Percentiles rank a stretch among this genome's conserved stretches.
These are phyloP conservation scores for Dictyostelium intermedium DNA, from an alignment of 78 protist species.

Conservation along the genomic window DNA sequence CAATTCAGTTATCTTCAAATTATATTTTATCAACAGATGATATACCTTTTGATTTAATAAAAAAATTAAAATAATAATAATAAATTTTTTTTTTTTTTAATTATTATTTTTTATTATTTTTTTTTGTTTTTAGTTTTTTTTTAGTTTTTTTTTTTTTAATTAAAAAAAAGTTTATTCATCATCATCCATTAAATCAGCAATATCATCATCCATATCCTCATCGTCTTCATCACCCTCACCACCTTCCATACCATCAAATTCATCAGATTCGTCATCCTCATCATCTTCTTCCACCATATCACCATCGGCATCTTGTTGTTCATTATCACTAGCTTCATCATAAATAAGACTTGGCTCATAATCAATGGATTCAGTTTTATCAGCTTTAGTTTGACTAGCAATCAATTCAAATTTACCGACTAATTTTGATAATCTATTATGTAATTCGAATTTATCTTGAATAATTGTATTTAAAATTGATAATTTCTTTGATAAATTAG, in stretches of 20 bases:
- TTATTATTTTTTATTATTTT: background rate
- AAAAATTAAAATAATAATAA: background rate
- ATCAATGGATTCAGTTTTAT: background rate
- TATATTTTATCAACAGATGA: background rate
- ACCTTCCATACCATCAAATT: constrained; percentile 15
- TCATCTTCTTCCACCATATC: constrained; percentile 30
- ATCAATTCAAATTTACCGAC: constrained; percentile 59
- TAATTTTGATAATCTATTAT: constrained; percentile 29
- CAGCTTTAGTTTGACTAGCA: background rate
- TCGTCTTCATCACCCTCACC: constrained; percentile 34
- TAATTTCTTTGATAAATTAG: constrained; percentile 1
- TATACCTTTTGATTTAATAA: background rate
- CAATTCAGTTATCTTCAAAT: background rate
- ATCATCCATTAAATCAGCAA: constrained; percentile 14
- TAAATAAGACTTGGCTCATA: constrained; percentile 42
- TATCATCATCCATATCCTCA: constrained; percentile 17
- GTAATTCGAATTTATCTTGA: constrained; percentile 56
- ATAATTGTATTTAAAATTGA: constrained; percentile 35
- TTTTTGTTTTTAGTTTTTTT: background rate
- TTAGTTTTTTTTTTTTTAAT: background rate
- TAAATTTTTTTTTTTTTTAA: background rate
- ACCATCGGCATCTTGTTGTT: constrained; percentile 19
- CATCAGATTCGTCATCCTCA: constrained; percentile 17
- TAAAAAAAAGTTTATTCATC: background rate
- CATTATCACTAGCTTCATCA: constrained; percentile 27